Evolutionary conservation across 768 basidiomycete species (phyloP), one percentile per base, ranked within the genome.

Genomic region (Pleurotus pulmonarius): DNA sequence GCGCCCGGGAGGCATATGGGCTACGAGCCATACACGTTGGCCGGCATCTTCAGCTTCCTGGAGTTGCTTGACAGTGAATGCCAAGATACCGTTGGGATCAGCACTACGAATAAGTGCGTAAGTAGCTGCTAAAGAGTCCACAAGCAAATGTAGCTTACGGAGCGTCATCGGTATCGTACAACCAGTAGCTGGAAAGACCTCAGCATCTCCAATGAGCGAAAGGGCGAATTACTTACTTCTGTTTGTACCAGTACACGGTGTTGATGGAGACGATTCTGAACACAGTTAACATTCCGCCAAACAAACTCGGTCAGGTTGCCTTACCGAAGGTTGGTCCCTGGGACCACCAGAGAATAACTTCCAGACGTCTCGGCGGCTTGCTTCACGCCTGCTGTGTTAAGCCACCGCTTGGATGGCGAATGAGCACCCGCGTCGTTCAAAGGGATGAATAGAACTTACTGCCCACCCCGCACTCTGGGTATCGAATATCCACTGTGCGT

Each of bases 81-180:
- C 73, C 6, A 88, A 66, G 46, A 87, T 73, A 6, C 82, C 84
- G 60, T 85, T 83, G 8, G 85, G 84, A 64, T 87, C 86, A 4
- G 78, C 73, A 37, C 2, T 49, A 37, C 8, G 34, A 41, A 20
- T 15, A 18, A 46, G 52, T 15, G 22, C 51, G 46, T 20, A 25
- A 45, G 40, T 25, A 47, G 16, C 18, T 6, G 55, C 38, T 4
- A 39, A 26, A 26, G 20, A 8, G 7, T 24, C 44, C 25, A 13
- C 16, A 26, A 47, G 64, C 77, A 58, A 61, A 81, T 80, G 75
- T 9, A 69, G 3, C 60, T 63, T 24, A 53, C 51, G 51, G 51
- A 5, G 51, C 51, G 16, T 53, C 39, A 53, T 85, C 76, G 24
- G 73, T 77, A 60, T 85, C 83, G 60, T 81, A 86, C 1, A 86